These are phyloP conservation scores for Drosera capensis DNA, from an alignment of 148 eudicot species.

Conservation along the genomic window DNA sequence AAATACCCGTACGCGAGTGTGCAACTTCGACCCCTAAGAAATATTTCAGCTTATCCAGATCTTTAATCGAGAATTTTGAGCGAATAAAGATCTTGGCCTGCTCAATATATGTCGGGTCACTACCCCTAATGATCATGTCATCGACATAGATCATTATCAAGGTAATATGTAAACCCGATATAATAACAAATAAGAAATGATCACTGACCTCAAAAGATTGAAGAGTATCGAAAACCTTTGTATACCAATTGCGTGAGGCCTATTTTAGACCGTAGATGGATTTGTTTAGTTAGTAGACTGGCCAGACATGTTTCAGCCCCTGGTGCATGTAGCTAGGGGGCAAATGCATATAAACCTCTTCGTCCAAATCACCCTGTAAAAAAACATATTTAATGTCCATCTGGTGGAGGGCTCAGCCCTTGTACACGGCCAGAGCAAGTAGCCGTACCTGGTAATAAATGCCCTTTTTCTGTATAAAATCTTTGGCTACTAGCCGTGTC, in stretches of 20 bases:
- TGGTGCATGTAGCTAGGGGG: not conserved
- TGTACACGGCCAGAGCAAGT: not conserved
- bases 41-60: too few species aligned
- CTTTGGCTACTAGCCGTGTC: not conserved
- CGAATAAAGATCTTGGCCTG: not conserved
- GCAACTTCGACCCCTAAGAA: not conserved
- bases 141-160: slow-evolving; percentile 5
- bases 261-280: not conserved
- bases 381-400: not conserved
- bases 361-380: too few species aligned
- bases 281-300: not conserved
- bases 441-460: not conserved
- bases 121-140: slow-evolving; percentile 5
- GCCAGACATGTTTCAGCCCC: not conserved
- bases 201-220: not conserved
- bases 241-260: slow-evolving; percentile 1
- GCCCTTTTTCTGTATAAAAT: not conserved
- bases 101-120: not conserved
- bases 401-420: not conserved
- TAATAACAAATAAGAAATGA: not conserved
- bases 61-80: not conserved
- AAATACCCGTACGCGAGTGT: not conserved
- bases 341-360: not conserved
- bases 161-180: not conserved
- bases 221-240: not conserved